A percentile compares a stretch with the other conserved stretches of the same genome.
These are phyloP conservation scores for Thalassiosira hispida DNA, from an alignment of 352 stramenopile genomes.

Conservation along the genomic window DNA sequence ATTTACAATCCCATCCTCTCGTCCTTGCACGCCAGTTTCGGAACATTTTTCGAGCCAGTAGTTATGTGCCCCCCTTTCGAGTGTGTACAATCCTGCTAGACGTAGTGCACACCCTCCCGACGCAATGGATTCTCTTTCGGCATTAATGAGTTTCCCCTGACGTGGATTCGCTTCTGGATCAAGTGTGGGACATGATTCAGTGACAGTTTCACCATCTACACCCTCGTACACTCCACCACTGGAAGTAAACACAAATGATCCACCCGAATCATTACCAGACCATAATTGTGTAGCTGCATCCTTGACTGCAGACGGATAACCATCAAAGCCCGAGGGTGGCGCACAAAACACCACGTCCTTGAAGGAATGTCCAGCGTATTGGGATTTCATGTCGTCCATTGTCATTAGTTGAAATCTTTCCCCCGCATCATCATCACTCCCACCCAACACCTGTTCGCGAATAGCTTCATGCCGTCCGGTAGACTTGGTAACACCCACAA, in stretches of 20 bases:
- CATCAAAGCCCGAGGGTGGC: constrained; percentile 80
- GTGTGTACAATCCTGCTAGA: constrained; percentile 77
- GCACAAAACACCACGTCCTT: constrained; percentile 85
- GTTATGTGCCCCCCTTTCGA: constrained; percentile 81
- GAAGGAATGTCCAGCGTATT: constrained; percentile 40
- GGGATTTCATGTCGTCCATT: constrained; percentile 47
- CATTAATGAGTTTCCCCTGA: constrained; percentile 56
- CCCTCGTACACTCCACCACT: constrained; percentile 69
- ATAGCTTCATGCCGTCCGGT: constrained; percentile 66
- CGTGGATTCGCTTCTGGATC: constrained; percentile 61
- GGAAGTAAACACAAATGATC: constrained; percentile 82
- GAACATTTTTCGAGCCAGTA: constrained; percentile 74
- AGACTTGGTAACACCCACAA: constrained; percentile 79
- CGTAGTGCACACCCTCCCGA: constrained; percentile 65
- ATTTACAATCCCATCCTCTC: constrained; percentile 81
- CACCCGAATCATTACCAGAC: constrained; percentile 39
- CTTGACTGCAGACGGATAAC: constrained; percentile 72
- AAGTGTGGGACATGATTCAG: constrained; percentile 56
- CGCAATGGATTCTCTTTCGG: constrained; percentile 59
- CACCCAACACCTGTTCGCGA: constrained; percentile 35
- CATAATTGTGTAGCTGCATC: constrained; percentile 58
- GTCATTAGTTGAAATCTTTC: constrained; percentile 61
- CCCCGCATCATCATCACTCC: constrained; percentile 10
- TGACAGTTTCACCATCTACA: constrained; percentile 59
- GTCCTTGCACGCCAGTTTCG: constrained; percentile 56